Conservation (phyloP, 306 rosid genomes). For the Betula pendula region DNA sequence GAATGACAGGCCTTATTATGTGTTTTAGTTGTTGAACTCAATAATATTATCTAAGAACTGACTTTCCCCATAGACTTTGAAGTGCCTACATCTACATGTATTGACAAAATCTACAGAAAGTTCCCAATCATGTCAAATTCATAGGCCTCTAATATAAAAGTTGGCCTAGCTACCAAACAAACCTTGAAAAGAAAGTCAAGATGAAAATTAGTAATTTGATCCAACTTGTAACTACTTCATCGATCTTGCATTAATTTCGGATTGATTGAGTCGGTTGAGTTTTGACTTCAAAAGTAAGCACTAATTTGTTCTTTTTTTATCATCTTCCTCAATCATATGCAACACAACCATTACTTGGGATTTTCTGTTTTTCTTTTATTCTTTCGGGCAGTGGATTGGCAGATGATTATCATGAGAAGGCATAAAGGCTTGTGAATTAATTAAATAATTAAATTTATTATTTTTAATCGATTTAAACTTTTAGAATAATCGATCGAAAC, state of each 20-base stretch:
- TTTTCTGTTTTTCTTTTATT: background rate
- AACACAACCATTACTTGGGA: background rate
- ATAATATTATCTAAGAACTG: slow-evolving; percentile 30
- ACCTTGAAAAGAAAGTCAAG: slow-evolving; percentile 49
- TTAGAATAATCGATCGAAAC: too few species aligned
- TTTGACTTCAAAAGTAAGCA: slow-evolving; percentile 38
- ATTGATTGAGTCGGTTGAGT: slow-evolving; percentile 34
- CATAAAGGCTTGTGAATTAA: too few species aligned
- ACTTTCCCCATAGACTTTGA: slow-evolving; percentile 28
- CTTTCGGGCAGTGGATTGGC: background rate
- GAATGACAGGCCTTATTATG: too few species aligned
- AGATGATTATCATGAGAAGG: background rate
- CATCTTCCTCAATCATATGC: background rate
- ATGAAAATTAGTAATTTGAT: slow-evolving; percentile 34
- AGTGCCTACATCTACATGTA: slow-evolving; percentile 32
- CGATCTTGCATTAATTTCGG: slow-evolving; percentile 34
- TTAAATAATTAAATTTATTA: too few species aligned
- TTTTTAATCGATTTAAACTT: too few species aligned
- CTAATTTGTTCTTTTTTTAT: background rate
- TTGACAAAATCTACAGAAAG: slow-evolving; percentile 47
- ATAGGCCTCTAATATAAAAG: slow-evolving; percentile 9
- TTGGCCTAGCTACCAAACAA: slow-evolving; percentile 35
- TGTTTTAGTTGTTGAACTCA: too few species aligned
- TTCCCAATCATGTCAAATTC: slow-evolving; percentile 36
- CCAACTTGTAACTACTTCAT: slow-evolving; percentile 40